Evolutionary conservation across 2,329 filamentous ascomycete species (phyloP), one percentile per base, ranked within the genome.

Genomic region (Cercospora sesami): DNA sequence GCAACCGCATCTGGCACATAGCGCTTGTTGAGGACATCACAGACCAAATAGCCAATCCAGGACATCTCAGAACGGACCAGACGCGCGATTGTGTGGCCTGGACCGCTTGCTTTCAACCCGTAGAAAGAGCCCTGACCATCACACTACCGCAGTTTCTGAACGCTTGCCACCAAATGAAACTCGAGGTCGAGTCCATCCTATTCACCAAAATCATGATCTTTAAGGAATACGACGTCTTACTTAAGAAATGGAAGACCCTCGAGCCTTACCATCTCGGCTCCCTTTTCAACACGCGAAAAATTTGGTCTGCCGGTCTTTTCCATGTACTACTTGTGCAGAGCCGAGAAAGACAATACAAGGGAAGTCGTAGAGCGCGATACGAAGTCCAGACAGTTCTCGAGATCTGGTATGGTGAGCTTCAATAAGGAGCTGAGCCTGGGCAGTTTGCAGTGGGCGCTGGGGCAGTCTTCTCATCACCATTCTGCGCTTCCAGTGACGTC

Each of bases 1-100:
- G 63, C 33, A 65, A 65, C 23, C 16, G 28, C 1, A 65, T 65
- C 36, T 65, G 63, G 63, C 8, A n/a, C 23, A 55, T 36, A 6
- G 63, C 55, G 16, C 55, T 65, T 7, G 45, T 65, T 18, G 63
- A 26, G 12, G 63, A 65, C 26, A 18, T 65, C 10, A 6, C 31
- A 60, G 51, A 60, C 8, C 63, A 65, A 53, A 23, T 28, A 1
- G 14, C 57, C 16, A 16, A 36, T 0, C 16, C 5, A 2, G 33
- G 33, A 39, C 33, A 39, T 39, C 33, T 36, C 4, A 36, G 33
- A 7, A 6, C 14, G 14, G 5, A 36, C 1, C 1, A 16, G 33
- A 36, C 1, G 33, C 33, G 5, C 5, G 33, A 36, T 6, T 36
- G 33, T 36, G 12, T 36, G 14, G 33, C 5, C 33, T 16, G 33